Conservation (phyloP, 106 monocot species). For the Dendrobium catenatum region DNA sequence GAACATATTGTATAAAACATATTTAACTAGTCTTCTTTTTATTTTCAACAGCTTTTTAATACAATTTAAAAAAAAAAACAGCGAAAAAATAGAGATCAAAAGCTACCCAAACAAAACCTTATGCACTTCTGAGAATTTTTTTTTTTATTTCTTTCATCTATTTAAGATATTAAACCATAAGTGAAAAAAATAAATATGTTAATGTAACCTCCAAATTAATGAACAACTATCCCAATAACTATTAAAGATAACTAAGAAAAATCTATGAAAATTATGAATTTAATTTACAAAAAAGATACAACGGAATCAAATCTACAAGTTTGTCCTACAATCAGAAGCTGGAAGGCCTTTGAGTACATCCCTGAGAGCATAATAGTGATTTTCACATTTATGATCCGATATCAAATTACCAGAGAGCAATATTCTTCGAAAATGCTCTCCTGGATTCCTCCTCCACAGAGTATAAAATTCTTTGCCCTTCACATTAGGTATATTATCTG, state of each 20-base stretch:
- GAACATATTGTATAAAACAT: too few species aligned
- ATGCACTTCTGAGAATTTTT: too few species aligned
- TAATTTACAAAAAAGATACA: neutral
- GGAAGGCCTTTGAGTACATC: conserved; percentile 93
- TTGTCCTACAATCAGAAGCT: conserved; percentile 4
- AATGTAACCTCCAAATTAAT: neutral
- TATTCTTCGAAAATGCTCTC: conserved; percentile 66
- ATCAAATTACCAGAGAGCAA: conserved; percentile 72
- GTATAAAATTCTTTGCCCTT: conserved; percentile 44
- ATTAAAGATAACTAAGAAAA: neutral
- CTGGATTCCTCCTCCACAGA: conserved; percentile 64
- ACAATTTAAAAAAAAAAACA: too few species aligned
- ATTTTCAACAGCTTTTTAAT: too few species aligned
- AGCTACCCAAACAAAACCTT: too few species aligned
- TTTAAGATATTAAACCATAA: neutral
- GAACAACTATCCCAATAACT: neutral
- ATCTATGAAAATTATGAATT: neutral
- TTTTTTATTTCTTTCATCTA: neutral
- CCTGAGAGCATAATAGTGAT: conserved; percentile 78
- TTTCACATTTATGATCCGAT: conserved; percentile 91
- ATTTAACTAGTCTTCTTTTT: too few species aligned
- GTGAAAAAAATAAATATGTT: neutral
- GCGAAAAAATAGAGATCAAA: too few species aligned
- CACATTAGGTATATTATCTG: neutral
- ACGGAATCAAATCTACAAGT: neutral